Conservation (phyloP, 2,329 filamentous ascomycete genomes). For the Verticillium tricorpus region DNA sequence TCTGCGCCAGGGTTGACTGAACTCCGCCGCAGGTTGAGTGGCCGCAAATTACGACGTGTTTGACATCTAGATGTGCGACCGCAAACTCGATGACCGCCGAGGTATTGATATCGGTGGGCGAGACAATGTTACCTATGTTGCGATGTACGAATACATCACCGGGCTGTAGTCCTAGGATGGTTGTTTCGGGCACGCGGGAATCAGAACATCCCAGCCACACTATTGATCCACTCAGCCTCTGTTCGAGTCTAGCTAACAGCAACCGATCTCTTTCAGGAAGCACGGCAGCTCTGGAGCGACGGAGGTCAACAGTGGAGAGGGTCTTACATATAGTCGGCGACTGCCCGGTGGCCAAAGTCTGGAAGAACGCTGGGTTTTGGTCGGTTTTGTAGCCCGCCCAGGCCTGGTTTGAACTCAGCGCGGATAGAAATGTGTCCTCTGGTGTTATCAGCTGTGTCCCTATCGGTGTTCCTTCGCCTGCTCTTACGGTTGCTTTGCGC, state of each 20-base stretch:
- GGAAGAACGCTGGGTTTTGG: slow-evolving; percentile 68
- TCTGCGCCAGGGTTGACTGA: slow-evolving; percentile 48
- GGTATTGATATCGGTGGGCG: slow-evolving; percentile 69
- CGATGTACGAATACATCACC: slow-evolving; percentile 87
- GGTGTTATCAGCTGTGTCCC: slow-evolving; percentile 8
- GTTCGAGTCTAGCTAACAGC: not conserved
- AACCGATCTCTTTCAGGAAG: not conserved
- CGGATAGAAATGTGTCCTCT: slow-evolving; percentile 57
- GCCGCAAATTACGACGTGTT: slow-evolving; percentile 67
- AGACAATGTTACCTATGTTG: slow-evolving; percentile 84
- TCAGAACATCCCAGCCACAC: slow-evolving; percentile 88
- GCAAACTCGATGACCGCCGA: slow-evolving; percentile 76
- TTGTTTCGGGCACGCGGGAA: slow-evolving; percentile 79
- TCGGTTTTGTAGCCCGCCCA: slow-evolving; percentile 64
- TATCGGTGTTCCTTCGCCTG: not conserved
- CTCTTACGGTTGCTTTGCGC: slow-evolving; percentile 10
- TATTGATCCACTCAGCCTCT: slow-evolving; percentile 16
- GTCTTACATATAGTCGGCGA: slow-evolving; percentile 54
- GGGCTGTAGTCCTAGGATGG: slow-evolving; percentile 70
- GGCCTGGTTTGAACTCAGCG: slow-evolving; percentile 63
- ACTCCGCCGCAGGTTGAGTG: slow-evolving; percentile 67
- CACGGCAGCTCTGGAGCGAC: not conserved
- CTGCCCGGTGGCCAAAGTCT: slow-evolving; percentile 63
- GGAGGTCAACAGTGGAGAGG: not conserved
- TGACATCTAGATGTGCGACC: slow-evolving; percentile 65